Base-by-base conservation (phyloP, 768 basidiomycete genomes). In the Mycena albidolilacea region DNA sequence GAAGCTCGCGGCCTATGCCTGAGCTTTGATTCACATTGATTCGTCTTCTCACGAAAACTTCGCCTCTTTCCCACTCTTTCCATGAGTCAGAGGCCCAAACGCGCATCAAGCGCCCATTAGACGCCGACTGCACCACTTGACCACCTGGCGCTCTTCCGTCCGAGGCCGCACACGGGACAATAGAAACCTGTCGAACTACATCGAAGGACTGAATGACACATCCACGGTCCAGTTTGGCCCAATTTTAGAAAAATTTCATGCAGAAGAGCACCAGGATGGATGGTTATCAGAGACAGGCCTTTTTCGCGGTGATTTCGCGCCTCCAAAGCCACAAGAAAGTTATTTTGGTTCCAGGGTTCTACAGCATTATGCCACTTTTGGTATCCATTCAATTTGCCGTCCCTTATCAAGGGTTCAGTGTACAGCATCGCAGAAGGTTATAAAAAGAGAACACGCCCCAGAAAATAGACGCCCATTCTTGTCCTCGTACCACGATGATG, bases 381-480 rank as follows among this genome's bases (percentile, higher is more conserved):
- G 59, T 60, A 60, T 60, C 59, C 38, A 60, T 60, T 41, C 38
- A 60, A 60, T 60, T 41, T 60, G 59, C 59, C 39, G 59, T 60
- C 59, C 37, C 59, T 38, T 41, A 60, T 60, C 59, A 60, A 60
- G 59, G 59, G 38, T 57, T 57, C 54, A 35, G 54, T 57, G 54
- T 57, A 60, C 59, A 60, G 59, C 59, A 60, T 60, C 41, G 59
- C 59, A 60, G 59, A 60, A 60, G 59, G 59, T 21, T 60, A 60
- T 60, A 60, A 60, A 60, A 60, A 41, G 59, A 17, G 38, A 60
- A 41, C 38, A 60, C 59, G 38, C 59, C 59, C 38, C 59, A 60
- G 39, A 60, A 60, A n/a, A 60, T 60, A 60, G 59, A 60, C 59
- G 59, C 59, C 59, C 38, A 60, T 60, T 60, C 59, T 60, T 60